These are phyloP conservation scores for Ligustrum vulgare DNA, from an alignment of 257 asterid species.

Conservation along the genomic window DNA sequence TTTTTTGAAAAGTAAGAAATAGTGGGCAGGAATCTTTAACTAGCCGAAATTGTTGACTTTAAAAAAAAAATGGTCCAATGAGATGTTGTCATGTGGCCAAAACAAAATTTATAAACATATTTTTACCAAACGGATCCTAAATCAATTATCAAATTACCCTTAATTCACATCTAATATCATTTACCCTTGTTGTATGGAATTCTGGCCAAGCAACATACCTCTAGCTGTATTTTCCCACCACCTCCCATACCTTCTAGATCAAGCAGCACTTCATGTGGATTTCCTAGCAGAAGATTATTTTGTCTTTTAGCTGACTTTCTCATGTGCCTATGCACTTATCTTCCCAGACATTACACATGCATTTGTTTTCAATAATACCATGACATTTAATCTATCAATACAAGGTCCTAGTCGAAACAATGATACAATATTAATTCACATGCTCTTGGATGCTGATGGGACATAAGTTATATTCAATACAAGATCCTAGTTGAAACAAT, in stretches of 20 bases:
- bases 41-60: no score
- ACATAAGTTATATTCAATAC: background rate
- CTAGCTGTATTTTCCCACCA: constrained; percentile 91
- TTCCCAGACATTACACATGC: background rate
- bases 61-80: no score
- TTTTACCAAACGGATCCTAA: no score
- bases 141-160: background rate
- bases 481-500: background rate
- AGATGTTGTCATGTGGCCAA: no score
- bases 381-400: constrained; percentile 13
- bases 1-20: no score
- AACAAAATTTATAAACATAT: no score
- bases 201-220: constrained; percentile 51
- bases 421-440: constrained; percentile 9
- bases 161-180: background rate
- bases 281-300: constrained; percentile 54
- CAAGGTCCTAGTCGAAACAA: background rate
- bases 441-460: background rate
- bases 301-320: constrained; percentile 22
- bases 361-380: constrained; percentile 6
- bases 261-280: constrained; percentile 67
- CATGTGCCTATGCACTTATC: background rate
- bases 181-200: constrained; percentile 6
- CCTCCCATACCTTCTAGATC: constrained; percentile 99
- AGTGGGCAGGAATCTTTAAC: no score